Evolutionary conservation across 768 basidiomycete species (phyloP), one percentile per base, ranked within the genome.

Genomic region (Ephemerocybe angulata): DNA sequence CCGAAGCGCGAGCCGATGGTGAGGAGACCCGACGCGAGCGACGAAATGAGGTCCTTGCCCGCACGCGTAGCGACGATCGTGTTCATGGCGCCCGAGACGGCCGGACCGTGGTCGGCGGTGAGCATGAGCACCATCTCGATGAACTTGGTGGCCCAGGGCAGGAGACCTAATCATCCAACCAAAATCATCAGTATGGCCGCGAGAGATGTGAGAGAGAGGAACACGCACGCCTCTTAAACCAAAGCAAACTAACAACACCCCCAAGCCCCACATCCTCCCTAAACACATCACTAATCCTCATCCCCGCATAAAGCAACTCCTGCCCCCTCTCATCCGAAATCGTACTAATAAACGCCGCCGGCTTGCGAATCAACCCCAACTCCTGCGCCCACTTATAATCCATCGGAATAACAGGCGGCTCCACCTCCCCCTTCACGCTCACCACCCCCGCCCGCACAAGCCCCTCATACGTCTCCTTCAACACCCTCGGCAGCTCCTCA

Each of bases 311-410:
- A 62, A 99, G 74, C 55, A 99, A 82, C 77, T 99, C 97, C 74
- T 98, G 95, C 0, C 97, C 97, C 67, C 96, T 90, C 80, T 98
- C 97, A 74, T 99, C 97, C 47, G 94, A 97, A 75, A 98, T 99
- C 61, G 97, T 97, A 29, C 94, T 97, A 78, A 97, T 96, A 80
- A 96, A 97, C 2, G 97, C 94, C 35, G 96, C 95, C 19, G 95
- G 97, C 76, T 98, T 98, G 69, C 96, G 88, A 76, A 98, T 95
- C 68, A 99, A 86, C 54, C 96, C 96, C 53, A 98, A 87, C 76
- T 97, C 93, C 76, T 95, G 92, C 31, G 95, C 95, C 96, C 96
- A 98, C 80, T 98, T 98, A 86, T 98, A 99, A 76, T 99, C 96
- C 93, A 98, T 98, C n/a, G 96, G 96, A 68, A 98, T 98, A 54